Evolutionary conservation across 805 yeast genomes (phyloP).

Genomic region (Suhomyces pyralidae): DNA sequence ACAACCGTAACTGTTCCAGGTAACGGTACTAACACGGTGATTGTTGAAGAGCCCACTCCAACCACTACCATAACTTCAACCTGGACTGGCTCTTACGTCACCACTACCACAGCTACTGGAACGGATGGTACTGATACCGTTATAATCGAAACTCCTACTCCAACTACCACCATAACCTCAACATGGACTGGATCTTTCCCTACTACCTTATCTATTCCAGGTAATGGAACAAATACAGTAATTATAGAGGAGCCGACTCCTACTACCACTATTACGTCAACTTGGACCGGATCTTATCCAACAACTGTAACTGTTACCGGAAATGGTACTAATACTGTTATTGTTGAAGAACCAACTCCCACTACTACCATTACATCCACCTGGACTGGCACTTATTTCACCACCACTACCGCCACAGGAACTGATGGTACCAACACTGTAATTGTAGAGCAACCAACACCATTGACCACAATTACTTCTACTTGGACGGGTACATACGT

Average conservation of each 20-base stretch:
- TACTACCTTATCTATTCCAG: neutral
- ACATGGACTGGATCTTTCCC: neutral
- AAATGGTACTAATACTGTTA: conserved; percentile 12
- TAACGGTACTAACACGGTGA: conserved; percentile 13
- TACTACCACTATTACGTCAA: conserved; percentile 8
- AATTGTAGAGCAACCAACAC: conserved; percentile 13
- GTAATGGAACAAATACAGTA: conserved; percentile 5
- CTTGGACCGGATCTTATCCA: conserved; percentile 7
- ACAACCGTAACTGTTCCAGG: conserved; percentile 7
- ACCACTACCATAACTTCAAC: conserved; percentile 7
- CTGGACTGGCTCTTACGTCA: conserved; percentile 6
- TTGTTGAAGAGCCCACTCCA: conserved; percentile 13
- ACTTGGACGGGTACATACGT: conserved; percentile 1
- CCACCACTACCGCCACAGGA: conserved; percentile 14
- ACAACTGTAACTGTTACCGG: conserved; percentile 6
- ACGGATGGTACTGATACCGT: conserved; percentile 8
- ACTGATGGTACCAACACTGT: conserved; percentile 11
- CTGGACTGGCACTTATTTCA: conserved; percentile 18
- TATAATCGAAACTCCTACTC: neutral
- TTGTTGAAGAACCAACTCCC: conserved; percentile 12
- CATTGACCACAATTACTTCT: conserved; percentile 6
- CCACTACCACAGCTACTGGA: conserved; percentile 8
- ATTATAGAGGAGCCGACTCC: conserved; percentile 12
- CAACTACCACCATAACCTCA: neutral
- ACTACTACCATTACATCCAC: conserved; percentile 13